Base-by-base conservation (phyloP, 495 filamentous ascomycete genomes). In the Aspergillus sclerotioniger region DNA sequence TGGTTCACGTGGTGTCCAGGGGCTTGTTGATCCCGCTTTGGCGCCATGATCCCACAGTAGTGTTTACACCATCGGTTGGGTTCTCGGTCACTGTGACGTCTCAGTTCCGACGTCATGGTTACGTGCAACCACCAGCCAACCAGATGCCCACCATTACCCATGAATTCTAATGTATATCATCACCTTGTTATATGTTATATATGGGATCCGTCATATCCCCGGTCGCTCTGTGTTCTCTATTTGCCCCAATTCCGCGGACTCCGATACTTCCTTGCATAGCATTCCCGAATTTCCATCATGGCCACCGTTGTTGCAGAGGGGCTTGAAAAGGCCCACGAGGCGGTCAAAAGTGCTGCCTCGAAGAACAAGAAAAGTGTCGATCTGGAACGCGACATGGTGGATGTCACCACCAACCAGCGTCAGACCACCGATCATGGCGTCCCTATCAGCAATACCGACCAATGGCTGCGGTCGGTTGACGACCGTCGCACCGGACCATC, bases 381-480 rank as follows among this genome's bases (percentile, higher is more conserved):
- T 45, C 62, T 77, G 50, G 32, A 61, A 28, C 65, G 63, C 15
- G 74, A 77, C 19, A 76, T 65, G 0, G 59, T 70, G 46, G 69
- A 77, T 58, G 55, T 62, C 29, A 50, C 71, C 54, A 60, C 62
- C 35, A 68, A 71, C 16, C 56, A 50, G 19, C 62, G 67, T 4
- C 70, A 90, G 37, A 90, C 89, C 3, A 85, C 84, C 45, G 88
- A 92, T 62, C 86, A 75, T 69, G 89, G 89, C 13, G 81, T 86
- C 19, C 87, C 85, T 71, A 75, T 89, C 58, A 67, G 74, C 35
- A 84, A 82, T 54, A 80, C 80, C 12, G 89, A 92, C 63, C 79
- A 89, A 62, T 92, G 89, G 88, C 73, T 91, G 31, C 84, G 78
- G 67, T 76, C 84, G 19, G 76, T 67, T 39, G 84, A 69, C 51